Evolutionary conservation across 768 basidiomycete species (phyloP).

Genomic region (Pleurotus pulmonarius): DNA sequence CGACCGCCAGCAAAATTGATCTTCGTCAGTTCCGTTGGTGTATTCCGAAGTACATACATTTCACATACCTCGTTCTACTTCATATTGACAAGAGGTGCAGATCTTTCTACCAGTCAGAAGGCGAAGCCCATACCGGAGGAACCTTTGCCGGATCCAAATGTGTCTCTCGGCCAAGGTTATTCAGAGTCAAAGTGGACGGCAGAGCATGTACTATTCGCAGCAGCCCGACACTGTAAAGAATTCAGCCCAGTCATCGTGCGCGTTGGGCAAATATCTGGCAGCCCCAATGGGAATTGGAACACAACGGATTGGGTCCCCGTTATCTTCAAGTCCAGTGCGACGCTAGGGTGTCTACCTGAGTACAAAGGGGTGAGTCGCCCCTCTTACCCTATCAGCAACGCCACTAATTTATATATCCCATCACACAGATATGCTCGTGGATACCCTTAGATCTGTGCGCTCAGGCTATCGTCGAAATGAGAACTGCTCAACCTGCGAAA

Average conservation of each 20-base stretch:
- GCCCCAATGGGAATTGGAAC: conserved; percentile 32
- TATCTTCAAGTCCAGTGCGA: conserved; percentile 29
- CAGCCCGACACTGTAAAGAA: conserved; percentile 11
- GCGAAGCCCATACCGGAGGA: not conserved
- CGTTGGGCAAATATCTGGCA: conserved; percentile 34
- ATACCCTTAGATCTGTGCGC: conserved; percentile 20
- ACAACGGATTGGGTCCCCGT: conserved; percentile 32
- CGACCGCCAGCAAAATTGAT: conserved; percentile 18
- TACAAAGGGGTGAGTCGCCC: conserved; percentile 20
- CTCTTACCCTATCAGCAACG: not conserved
- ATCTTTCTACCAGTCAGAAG: no score
- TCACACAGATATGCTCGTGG: conserved; percentile 16
- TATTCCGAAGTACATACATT: conserved; percentile 1
- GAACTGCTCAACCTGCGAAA: not conserved
- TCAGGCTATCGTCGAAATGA: conserved; percentile 14
- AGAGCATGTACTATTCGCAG: conserved; percentile 18
- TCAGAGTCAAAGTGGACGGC: conserved; percentile 1
- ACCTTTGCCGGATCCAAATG: not conserved
- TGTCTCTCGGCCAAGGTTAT: conserved; percentile 7
- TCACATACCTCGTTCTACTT: not conserved
- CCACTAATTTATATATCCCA: not conserved
- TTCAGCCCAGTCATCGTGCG: conserved; percentile 26
- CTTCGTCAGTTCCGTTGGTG: conserved; percentile 29
- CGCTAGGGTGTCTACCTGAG: conserved; percentile 25
- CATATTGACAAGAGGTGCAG: no score